Percentiles rank a stretch among this genome's conserved stretches.
These are phyloP conservation scores for Alternaria metachromatica DNA, from an alignment of 2,329 filamentous ascomycete genomes.

Conservation along the genomic window DNA sequence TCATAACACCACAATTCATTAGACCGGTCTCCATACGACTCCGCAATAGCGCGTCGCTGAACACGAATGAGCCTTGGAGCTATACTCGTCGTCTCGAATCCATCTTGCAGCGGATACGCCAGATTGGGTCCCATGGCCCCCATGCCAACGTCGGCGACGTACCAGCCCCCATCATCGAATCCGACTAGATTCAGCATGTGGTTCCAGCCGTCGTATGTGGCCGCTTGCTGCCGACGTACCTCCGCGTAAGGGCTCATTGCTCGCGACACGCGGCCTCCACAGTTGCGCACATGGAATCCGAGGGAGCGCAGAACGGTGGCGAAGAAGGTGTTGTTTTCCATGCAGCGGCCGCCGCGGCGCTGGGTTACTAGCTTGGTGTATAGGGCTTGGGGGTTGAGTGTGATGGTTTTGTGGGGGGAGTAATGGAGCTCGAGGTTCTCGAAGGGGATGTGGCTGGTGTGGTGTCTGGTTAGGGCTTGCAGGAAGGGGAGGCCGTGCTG, in stretches of 20 bases:
- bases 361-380: constrained; percentile 56
- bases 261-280: constrained; percentile 20
- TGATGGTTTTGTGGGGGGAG: constrained; percentile 41
- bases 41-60: constrained; percentile 14
- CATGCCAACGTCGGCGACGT: constrained; percentile 49
- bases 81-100: constrained; percentile 18
- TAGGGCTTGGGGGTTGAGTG: constrained; percentile 54
- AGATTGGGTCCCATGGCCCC: constrained; percentile 23
- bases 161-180: constrained; percentile 25
- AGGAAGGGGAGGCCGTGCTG: neutral
- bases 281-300: constrained; percentile 50
- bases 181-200: constrained; percentile 52
- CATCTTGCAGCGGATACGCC: constrained; percentile 12
- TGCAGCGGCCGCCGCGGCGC: constrained; percentile 61
- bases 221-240: constrained; percentile 8
- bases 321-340: constrained; percentile 63
- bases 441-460: neutral
- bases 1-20: constrained; percentile 22
- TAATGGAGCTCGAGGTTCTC: constrained; percentile 46
- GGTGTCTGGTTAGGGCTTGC: neutral
- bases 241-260: constrained; percentile 20
- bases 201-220: constrained; percentile 33
- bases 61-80: constrained; percentile 11
- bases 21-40: constrained; percentile 12
- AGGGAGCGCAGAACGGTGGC: constrained; percentile 57